Evolutionary conservation across 1,284 basidiomycete genomes (phyloP).

Genomic region (Tremellales sp.): DNA sequence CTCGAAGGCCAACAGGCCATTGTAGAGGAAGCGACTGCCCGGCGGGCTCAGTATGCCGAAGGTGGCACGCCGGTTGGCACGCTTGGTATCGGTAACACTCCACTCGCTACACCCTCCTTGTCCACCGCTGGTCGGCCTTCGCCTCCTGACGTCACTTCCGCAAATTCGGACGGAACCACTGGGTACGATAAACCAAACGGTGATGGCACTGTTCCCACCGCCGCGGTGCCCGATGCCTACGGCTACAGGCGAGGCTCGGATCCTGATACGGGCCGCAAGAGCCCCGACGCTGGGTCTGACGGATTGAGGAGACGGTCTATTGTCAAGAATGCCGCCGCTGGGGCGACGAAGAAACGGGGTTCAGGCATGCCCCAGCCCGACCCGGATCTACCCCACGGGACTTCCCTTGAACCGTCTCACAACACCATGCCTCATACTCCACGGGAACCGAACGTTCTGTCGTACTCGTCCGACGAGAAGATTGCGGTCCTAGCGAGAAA

Average conservation of each 20-base stretch:
- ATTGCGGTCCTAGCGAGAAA: constrained; percentile 71
- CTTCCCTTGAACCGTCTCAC: constrained; percentile 43
- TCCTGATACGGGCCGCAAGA: neutral
- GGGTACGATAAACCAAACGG: constrained; percentile 12
- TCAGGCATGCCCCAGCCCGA: constrained; percentile 5
- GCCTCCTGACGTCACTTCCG: constrained; percentile 48
- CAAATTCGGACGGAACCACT: constrained; percentile 40
- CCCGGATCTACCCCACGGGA: constrained; percentile 38
- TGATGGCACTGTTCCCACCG: constrained; percentile 32
- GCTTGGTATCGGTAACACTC: constrained; percentile 11
- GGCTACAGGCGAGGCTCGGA: neutral
- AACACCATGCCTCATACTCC: constrained; percentile 45
- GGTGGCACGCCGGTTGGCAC: constrained; percentile 38
- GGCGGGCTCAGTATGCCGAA: constrained; percentile 27
- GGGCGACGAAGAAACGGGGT: constrained; percentile 7
- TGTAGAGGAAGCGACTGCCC: constrained; percentile 31
- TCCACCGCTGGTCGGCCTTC: no score
- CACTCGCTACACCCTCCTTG: no score
- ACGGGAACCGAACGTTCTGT: constrained; percentile 54
- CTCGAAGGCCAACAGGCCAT: constrained; percentile 39
- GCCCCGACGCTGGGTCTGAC: neutral
- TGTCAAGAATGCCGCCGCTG: constrained; percentile 1
- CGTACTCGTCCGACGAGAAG: constrained; percentile 65
- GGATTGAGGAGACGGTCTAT: neutral
- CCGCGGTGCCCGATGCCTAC: neutral